Percentiles rank a stretch among this genome's conserved stretches.
Evolutionary conservation across 1,284 basidiomycete species (phyloP).

Genomic region (Binderoboletus segoi): DNA sequence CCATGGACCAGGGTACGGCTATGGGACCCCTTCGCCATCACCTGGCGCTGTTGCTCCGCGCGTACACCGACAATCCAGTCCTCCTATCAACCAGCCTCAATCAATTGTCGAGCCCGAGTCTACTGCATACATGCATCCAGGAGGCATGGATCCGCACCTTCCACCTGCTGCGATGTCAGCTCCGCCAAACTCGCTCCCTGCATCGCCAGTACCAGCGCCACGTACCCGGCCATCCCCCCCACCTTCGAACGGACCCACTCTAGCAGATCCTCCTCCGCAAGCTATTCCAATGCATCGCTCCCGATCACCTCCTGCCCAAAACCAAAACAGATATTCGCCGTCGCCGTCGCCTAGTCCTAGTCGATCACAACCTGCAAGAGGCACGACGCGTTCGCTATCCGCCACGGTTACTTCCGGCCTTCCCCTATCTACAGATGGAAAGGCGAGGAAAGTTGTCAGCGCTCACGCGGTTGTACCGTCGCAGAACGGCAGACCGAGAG

Average conservation of each 20-base stretch:
- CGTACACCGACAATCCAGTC: conserved; percentile 35
- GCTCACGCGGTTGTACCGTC: conserved; percentile 55
- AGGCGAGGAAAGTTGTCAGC: conserved; percentile 63
- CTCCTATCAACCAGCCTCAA: conserved; percentile 29
- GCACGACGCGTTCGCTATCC: conserved; percentile 64
- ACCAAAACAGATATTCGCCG: conserved; percentile 42
- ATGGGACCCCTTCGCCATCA: conserved; percentile 29
- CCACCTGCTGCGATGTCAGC: conserved; percentile 18
- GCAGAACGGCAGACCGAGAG: conserved; percentile 45
- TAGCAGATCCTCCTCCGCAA: conserved; percentile 20
- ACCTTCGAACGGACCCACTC: conserved; percentile 25
- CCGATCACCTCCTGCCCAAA: conserved; percentile 43
- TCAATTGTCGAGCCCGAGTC: conserved; percentile 29
- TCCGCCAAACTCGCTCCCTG: conserved; percentile 13
- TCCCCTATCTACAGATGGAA: conserved; percentile 52
- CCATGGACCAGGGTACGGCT: conserved; percentile 38
- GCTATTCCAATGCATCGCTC: conserved; percentile 23
- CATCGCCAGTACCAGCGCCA: conserved; percentile 15
- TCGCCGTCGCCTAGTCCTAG: conserved; percentile 23
- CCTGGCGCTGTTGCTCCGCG: conserved; percentile 31
- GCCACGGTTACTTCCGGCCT: conserved; percentile 56
- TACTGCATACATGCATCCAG: conserved; percentile 23
- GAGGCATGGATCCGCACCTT: conserved; percentile 23
- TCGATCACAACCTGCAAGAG: conserved; percentile 38
- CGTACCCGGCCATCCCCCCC: conserved; percentile 30